Base-by-base conservation (phyloP, 2,329 filamentous ascomycete genomes). In the Curvularia hawaiiensis region DNA sequence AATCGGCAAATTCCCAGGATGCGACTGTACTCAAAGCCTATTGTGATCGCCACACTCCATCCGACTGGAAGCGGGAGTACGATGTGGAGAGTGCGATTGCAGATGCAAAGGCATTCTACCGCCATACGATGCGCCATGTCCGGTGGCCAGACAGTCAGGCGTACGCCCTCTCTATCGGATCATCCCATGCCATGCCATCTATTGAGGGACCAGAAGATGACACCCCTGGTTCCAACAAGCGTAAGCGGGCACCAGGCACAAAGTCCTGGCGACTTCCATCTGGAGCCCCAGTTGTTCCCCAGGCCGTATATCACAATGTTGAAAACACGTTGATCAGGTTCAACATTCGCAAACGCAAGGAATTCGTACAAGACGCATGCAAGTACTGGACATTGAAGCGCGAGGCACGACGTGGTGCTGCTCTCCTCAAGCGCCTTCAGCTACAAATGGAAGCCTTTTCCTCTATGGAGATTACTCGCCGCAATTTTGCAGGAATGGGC, bases 301-400 rank as follows among this genome's bases (percentile, higher is more conserved):
- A 93, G 64, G 88, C 90, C 2, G 90, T 98, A 3, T 92, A 92
- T 60, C 90, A 94, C 64, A 88, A 89, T 28, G 92, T 99, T 22
- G 91, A 97, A 66, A 86, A 86, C 44, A 91, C 93, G 0, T 83
- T 99, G 33, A 86, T 89, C 61, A 88, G 91, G 47, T 98, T 98
- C 74, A 86, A 86, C n/a, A 83, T 91, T 35, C 87, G 90, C 30
- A 96, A 95, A 73, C 87, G 92, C 51, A 97, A 96, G 72, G 93
- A 97, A 59, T 99, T 92, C 74, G 88, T 96, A 2, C 89, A 92
- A 56, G 94, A 97, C 75, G 91, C 91, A 2, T 98, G 94, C 79
- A 92, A 92, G 67, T 99, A 98, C 78, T 99, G 95, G 95, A 98
- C 95, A 0, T 78, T 99, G 62, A 99, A 99, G 79, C 87, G 95